Evolutionary conservation across 176 grass and related monocot genomes (phyloP), one percentile per base, ranked within the genome.

Genomic region (Triticum dicoccoides): DNA sequence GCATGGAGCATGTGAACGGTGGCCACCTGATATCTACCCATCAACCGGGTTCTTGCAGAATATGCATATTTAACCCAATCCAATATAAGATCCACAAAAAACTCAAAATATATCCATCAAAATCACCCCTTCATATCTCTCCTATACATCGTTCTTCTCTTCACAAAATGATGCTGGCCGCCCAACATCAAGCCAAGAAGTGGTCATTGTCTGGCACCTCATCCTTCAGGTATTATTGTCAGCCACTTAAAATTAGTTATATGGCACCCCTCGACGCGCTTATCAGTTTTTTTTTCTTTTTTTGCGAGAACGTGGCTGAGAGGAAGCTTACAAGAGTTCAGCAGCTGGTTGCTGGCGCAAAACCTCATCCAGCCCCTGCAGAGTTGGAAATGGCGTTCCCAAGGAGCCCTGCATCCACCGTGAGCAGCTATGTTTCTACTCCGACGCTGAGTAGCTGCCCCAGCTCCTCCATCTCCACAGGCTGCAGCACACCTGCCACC

Each of bases 361-460:
- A 59, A 78, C 30, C 29, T 37, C 10, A 34, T 32, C 76, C 30
- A 34, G 52, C 20, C 18, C 5, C 11, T 56, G 29, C 9, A 8
- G 18, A 3, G 3, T 18, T 51, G 27, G 54, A 79, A 8, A 15
- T 79, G 76, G 33, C 21, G 21, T 70, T 82, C 33, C 80, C 45
- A 13, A 69, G 30, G 49, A 71, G 45, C 37, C 77, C 59, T 42
- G 35, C n/a, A 42, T 27, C 59, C 77, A 80, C n/a, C 13, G 13
- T 17, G 14, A 80, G 77, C 59, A 64, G 58, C 59, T 80, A 18
- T 11, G 77, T n/a, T 64, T 64, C 77, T 62, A 63, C 77, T 42
- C n/a, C 2, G 35, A 80, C 77, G 2, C 12, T 39, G 34, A 80
- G 77, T 37, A 80, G 58, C 59, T 23, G 34, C 77, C 23, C 51